Conservation (phyloP, 75 land plant species). For the Picea glauca region DNA sequence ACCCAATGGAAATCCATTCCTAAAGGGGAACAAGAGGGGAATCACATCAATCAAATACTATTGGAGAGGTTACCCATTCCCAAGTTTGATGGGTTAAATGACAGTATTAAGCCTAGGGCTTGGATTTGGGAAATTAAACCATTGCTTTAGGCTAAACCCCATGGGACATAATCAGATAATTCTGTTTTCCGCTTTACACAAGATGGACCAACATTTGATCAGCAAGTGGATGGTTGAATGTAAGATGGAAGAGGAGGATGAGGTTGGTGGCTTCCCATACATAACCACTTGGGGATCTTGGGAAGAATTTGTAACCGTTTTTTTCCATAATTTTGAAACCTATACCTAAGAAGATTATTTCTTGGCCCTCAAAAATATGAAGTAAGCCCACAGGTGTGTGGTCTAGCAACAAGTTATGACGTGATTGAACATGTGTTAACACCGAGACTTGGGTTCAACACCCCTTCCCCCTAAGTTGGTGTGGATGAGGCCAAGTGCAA, state of each 20-base stretch:
- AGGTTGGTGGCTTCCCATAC: background rate
- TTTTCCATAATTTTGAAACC: background rate
- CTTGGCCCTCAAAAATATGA: too few species aligned
- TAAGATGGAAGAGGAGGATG: background rate
- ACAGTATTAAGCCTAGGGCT: background rate
- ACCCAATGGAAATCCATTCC: background rate
- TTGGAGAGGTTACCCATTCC: background rate
- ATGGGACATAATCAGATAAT: background rate
- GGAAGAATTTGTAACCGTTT: background rate
- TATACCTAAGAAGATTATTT: too few species aligned
- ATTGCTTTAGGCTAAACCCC: background rate
- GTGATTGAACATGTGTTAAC: too few species aligned
- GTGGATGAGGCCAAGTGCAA: too few species aligned
- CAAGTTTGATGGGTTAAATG: background rate
- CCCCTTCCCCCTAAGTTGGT: too few species aligned
- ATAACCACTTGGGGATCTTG: conserved; percentile 5
- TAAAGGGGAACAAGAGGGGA: background rate
- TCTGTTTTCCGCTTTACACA: background rate
- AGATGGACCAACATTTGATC: background rate
- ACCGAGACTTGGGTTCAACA: too few species aligned
- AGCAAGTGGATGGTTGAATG: background rate
- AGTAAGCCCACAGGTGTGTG: too few species aligned
- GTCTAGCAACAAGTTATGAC: too few species aligned
- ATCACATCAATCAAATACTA: background rate
- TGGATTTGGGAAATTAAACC: background rate